Evolutionary conservation across 1,284 basidiomycete genomes (phyloP), one percentile per base, ranked within the genome.

Genomic region (Apiotrichum akiyoshidainum): DNA sequence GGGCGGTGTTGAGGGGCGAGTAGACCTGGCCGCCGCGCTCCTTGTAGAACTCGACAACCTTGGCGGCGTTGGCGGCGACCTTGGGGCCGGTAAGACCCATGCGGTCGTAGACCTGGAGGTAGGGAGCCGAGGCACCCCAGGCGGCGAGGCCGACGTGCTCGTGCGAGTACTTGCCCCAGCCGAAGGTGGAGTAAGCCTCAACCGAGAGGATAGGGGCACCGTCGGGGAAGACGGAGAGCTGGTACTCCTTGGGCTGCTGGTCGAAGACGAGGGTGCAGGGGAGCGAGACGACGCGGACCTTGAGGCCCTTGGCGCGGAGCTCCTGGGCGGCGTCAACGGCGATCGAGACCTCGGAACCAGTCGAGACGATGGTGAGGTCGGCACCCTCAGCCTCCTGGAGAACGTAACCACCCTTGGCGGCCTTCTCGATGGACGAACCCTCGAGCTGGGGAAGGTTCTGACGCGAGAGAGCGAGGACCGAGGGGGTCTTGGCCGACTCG

Each of bases 71-170:
- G 55, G 78, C 77, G 52, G 92, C 89, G 68, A 96, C 87, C 78
- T 90, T 86, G 84, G 71, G 48, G 34, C 70, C 70, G 54, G 90
- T 92, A 73, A 94, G 83, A 44, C 88, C 90, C 72, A 92, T 91
- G 80, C 70, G 58, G 50, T 60, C 56, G 54, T 60, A 95, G 17
- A 93, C 87, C 80, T 93, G 83, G 76, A 85, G 83, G 77, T 90
- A 93, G 19, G 93, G 92, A 50, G 87, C 93, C 46, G 92, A 95
- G 37, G 89, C 86, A 76, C 93, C 93, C 86, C 89, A 94, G 31
- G 81, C 83, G 57, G 82, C 76, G 61, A 94, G 80, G 74, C 91
- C 92, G 67, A 84, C 89, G 82, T 90, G 87, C 83, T 92, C 90
- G 75, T 94, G 91, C 67, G 87, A 86, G 83, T 90, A 91, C 78